A percentile compares a stretch with the other conserved stretches of the same genome.
Conservation (phyloP, 352 stramenopile species). For the Globisporangium middletonii region DNA sequence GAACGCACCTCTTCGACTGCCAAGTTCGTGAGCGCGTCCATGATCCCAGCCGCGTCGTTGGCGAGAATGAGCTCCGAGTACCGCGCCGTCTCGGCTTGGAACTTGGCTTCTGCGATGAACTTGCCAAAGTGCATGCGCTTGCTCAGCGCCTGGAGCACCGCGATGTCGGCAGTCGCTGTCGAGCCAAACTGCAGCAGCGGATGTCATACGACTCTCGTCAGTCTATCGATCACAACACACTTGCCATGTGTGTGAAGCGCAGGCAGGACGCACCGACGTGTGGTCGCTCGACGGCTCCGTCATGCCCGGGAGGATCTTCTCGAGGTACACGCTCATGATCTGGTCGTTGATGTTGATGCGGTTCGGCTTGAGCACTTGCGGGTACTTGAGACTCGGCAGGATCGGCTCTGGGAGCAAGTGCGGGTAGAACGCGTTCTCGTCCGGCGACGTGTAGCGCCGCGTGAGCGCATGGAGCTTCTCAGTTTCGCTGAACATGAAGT, state of each 20-base stretch:
- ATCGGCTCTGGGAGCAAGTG: constrained; percentile 88
- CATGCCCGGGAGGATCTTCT: constrained; percentile 93
- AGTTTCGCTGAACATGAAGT: constrained; percentile 98
- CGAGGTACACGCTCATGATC: constrained; percentile 95
- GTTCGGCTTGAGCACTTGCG: constrained; percentile 91
- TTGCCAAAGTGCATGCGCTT: constrained; percentile 98
- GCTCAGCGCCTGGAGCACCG: constrained; percentile 92
- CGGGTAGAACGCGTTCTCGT: constrained; percentile 98
- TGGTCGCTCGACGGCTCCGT: constrained; percentile 86
- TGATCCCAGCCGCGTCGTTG: constrained; percentile 94
- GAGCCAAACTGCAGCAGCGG: constrained; percentile 57
- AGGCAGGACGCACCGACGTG: constrained; percentile 37
- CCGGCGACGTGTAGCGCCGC: constrained; percentile 96
- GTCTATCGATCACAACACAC: neutral
- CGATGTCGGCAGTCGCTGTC: constrained; percentile 85
- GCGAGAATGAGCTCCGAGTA: constrained; percentile 91
- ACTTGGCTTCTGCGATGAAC: constrained; percentile 98
- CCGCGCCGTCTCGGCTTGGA: constrained; percentile 83
- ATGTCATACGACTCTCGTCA: neutral
- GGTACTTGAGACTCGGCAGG: constrained; percentile 90
- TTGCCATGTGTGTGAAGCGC: too few relatives aligned
- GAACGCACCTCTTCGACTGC: constrained; percentile 82
- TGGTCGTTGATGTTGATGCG: constrained; percentile 97
- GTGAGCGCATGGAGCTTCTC: constrained; percentile 93
- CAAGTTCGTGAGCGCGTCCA: constrained; percentile 93